These are phyloP conservation scores for Oleoguttula mirabilis DNA, from an alignment of 495 filamentous ascomycete species.

Conservation along the genomic window DNA sequence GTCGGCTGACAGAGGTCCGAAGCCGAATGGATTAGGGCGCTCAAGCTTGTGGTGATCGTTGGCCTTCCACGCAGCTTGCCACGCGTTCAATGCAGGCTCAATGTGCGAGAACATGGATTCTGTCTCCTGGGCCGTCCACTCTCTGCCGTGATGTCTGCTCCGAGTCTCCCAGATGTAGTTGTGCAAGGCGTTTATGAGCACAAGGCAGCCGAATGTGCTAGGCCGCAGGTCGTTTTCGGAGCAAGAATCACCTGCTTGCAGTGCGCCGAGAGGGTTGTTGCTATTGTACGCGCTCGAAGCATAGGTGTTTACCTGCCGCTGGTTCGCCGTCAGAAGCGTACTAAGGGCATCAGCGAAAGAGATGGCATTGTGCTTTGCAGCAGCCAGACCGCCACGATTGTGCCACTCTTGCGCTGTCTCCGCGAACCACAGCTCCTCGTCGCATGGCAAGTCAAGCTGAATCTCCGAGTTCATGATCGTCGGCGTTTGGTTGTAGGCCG, in stretches of 20 bases:
- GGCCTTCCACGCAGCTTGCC: slow-evolving; percentile 87
- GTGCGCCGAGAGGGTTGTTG: slow-evolving; percentile 38
- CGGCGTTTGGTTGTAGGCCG: slow-evolving; percentile 84
- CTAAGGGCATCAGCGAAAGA: slow-evolving; percentile 68
- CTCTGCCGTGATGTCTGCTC: slow-evolving; percentile 75
- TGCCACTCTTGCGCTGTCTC: slow-evolving; percentile 69
- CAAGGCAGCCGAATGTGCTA: slow-evolving; percentile 87
- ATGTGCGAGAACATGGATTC: slow-evolving; percentile 96
- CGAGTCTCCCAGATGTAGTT: slow-evolving; percentile 98
- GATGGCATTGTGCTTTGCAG: slow-evolving; percentile 52
- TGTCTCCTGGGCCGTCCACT: slow-evolving; percentile 85
- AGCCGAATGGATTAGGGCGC: slow-evolving; percentile 79
- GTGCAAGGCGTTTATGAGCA: slow-evolving; percentile 90
- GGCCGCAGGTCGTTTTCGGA: slow-evolving; percentile 55
- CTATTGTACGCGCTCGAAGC: slow-evolving; percentile 21
- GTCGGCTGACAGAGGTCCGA: slow-evolving; percentile 81
- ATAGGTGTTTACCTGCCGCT: slow-evolving; percentile 50
- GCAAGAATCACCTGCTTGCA: slow-evolving; percentile 24
- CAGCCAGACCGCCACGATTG: slow-evolving; percentile 55
- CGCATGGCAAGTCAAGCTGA: slow-evolving; percentile 77
- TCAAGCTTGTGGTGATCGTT: slow-evolving; percentile 80
- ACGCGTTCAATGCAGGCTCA: slow-evolving; percentile 84
- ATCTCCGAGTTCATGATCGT: slow-evolving; percentile 92
- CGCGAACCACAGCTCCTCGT: slow-evolving; percentile 84
- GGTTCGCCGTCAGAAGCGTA: slow-evolving; percentile 65